Conservation (phyloP, 345 rosid genomes). For the Acer yangbiense region DNA sequence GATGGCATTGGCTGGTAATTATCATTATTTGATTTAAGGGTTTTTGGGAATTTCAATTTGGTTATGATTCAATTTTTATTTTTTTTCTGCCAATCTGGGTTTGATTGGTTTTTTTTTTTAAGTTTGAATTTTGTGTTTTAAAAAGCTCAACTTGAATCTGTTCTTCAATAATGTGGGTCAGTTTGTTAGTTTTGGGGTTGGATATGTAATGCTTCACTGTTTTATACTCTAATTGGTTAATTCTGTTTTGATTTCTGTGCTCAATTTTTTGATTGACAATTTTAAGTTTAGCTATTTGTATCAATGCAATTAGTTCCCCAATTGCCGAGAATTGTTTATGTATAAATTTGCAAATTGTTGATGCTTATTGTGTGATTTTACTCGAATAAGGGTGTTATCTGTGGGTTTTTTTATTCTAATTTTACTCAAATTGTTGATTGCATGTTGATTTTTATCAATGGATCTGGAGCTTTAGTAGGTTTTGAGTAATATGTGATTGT, state of each 20-base stretch:
- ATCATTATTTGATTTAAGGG: not conserved
- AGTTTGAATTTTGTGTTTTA: constrained; percentile 2
- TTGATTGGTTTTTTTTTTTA: constrained; percentile 14
- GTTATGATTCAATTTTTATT: not conserved
- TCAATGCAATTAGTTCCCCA: not conserved
- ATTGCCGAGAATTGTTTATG: not conserved
- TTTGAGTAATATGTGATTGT: constrained; percentile 16
- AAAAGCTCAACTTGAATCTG: not conserved
- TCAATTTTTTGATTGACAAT: not conserved
- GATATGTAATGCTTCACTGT: not conserved
- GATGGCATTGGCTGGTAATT: constrained; percentile 98
- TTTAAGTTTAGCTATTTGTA: not conserved
- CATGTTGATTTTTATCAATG: constrained; percentile 33
- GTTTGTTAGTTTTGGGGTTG: constrained; percentile 18
- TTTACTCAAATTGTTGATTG: constrained; percentile 24
- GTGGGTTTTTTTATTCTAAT: not conserved
- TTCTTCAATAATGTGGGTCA: constrained; percentile 35
- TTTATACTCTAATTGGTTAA: not conserved
- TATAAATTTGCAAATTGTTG: not conserved
- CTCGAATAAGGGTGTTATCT: constrained; percentile 4
- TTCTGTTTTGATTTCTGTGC: not conserved
- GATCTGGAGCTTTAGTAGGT: constrained; percentile 41
- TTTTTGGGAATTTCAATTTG: constrained; percentile 11
- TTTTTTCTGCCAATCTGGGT: not conserved
- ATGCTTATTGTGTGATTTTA: constrained; percentile 8